These are phyloP conservation scores for Cardamine occulta DNA, from an alignment of 345 rosid species.

Conservation along the genomic window DNA sequence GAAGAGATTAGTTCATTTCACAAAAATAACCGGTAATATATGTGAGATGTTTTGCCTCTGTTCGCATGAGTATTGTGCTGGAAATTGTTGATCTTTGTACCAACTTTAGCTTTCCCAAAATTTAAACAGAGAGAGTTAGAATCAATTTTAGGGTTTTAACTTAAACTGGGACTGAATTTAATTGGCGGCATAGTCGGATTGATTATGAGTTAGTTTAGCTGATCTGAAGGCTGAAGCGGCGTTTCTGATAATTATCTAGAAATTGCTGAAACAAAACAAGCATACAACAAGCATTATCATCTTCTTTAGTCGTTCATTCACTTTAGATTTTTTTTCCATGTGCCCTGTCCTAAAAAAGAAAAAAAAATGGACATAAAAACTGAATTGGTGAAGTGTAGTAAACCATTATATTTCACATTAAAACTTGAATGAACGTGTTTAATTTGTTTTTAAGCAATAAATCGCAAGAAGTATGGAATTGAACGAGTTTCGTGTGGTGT, in stretches of 20 bases:
- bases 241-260: background rate
- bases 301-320: too few species aligned
- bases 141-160: background rate
- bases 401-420: too few species aligned
- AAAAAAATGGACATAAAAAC: too few species aligned
- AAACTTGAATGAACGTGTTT: too few species aligned
- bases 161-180: background rate
- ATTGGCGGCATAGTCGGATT: background rate
- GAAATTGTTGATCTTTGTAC: background rate
- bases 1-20: background rate
- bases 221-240: background rate
- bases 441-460: too few species aligned
- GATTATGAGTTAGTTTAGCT: constrained; percentile 2
- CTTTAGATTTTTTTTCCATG: too few species aligned
- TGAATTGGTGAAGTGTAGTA: too few species aligned
- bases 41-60: background rate
- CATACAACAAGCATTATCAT: too few species aligned
- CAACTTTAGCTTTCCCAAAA: background rate
- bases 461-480: too few species aligned
- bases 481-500: too few species aligned
- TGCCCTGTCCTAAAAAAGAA: too few species aligned
- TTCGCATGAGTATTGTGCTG: background rate
- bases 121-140: background rate
- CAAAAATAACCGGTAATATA: background rate
- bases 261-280: too few species aligned